Base-by-base conservation (phyloP, 2,329 filamentous ascomycete genomes). In the Teratosphaeria gauchensis region DNA sequence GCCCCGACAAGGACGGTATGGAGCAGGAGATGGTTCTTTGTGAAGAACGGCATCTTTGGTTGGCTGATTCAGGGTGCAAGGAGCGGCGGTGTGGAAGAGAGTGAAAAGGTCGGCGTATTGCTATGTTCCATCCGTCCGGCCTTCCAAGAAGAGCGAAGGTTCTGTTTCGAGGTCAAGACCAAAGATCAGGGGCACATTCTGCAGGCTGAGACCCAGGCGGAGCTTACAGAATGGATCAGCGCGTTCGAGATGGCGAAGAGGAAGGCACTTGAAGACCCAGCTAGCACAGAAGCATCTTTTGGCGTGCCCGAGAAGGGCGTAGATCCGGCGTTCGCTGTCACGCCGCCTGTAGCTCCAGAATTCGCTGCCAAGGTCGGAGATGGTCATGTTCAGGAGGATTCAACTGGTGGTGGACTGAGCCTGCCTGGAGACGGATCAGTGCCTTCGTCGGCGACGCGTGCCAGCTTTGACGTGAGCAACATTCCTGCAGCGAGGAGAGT, bases 131-230 rank as follows among this genome's bases (percentile, higher is more conserved):
- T 94, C 54, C 90, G 92, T 67, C 91, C 92, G 19, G 91, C 92
- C 0, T 88, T 95, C 56, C 86, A 90, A 65, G 94, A 99, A 74
- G 94, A 99, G 69, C 85, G 94, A 46, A 84, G 94, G 16, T 99
- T 97, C 74, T 97, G 94, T 72, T 96, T 99, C 68, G 94, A 99
- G 74, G 88, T 99, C 68, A 99, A 97, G 78, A 99, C 94, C 2
- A 99, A 96, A 74, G 95, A 90, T 68, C 89, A 89, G 62, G 94
- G 87, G 55, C 85, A 96, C 63, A 78, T 96, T 60, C 79, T 99
- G 2, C 94, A 99, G 75, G 89, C 92, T 4, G 94, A 99, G 72
- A 96, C 90, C 0, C 94, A 99, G 71, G 32, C 78, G 55, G 90
- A 97, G 70, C 82, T 99, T n/a, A 91, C 89, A 59, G 89, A 95